Base-by-base conservation (phyloP, 441 rosid species). In the Euphorbia celastroides region DNA sequence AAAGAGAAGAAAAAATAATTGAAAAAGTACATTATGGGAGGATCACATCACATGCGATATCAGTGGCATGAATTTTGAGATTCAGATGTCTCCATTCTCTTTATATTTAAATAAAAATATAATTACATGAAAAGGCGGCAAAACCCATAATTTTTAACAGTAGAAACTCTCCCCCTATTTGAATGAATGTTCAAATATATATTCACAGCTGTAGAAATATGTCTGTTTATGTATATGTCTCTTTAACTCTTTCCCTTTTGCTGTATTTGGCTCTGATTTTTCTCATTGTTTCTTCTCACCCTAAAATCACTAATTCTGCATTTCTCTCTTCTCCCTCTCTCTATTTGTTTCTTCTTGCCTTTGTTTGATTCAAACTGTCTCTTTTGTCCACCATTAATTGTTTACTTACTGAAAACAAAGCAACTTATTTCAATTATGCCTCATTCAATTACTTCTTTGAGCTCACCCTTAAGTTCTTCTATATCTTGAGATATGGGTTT, bases 191-290 rank as follows among this genome's bases (percentile, higher is more conserved):
- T n/a, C n/a, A n/a, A 74, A 72, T 72, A 50, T 50, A 27, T 51
- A 38, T 25, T 65, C 30, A 65, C 72, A 72, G 76, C 78, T 69
- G 76, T 74, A 9, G 61, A 41, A 7, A 22, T 51, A 51, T 76
- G 77, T 74, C 78, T 26, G 62, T 65, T 72, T 38, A 38, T 57
- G 71, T 59, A 20, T 61, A 66, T 17, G 30, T 69, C 30, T 52
- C 68, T 46, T 75, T 62, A 61, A 54, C 67, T 63, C 41, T 64
- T 50, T 48, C 19, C 65, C 66, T 68, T 77, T 50, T 10, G 44
- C 32, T 57, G 55, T 62, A 3, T 64, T 74, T 27, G 28, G 70
- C 46, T 54, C 57, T 56, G 5, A 4, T 17, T 12, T 32, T 22
- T 20, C 30, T 63, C 57, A 30, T 36, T 55, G 31, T 28, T 26